These are phyloP conservation scores for Cardamine occulta DNA, from an alignment of 345 rosid genomes.

Conservation along the genomic window DNA sequence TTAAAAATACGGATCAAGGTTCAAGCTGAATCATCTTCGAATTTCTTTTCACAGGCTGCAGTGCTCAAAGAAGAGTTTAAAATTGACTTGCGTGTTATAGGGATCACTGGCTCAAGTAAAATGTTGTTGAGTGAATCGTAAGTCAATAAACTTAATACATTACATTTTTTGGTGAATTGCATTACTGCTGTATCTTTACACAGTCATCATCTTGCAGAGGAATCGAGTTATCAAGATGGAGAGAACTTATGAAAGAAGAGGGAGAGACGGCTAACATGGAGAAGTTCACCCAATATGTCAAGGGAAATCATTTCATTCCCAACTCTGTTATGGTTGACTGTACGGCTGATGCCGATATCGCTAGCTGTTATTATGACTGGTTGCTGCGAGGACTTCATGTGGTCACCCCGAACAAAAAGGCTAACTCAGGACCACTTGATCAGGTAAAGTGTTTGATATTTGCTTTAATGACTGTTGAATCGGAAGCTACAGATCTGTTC, in stretches of 20 bases:
- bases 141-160: conserved; percentile 41
- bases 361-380: conserved; percentile 81
- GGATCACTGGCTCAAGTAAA: conserved; percentile 73
- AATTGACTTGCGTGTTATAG: conserved; percentile 95
- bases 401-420: conserved; percentile 93
- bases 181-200: conserved; percentile 18
- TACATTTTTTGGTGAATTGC: not conserved
- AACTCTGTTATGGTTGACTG: conserved; percentile 92
- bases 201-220: conserved; percentile 52
- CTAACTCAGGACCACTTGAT: conserved; percentile 95
- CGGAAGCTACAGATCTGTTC: conserved; percentile 7
- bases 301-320: conserved; percentile 87
- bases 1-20: not conserved
- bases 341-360: conserved; percentile 80
- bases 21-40: not conserved
- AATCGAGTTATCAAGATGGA: conserved; percentile 81
- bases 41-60: conserved; percentile 62
- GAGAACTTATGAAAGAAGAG: conserved; percentile 62
- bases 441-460: conserved; percentile 51
- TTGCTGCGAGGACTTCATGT: conserved; percentile 82
- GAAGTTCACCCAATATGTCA: conserved; percentile 76
- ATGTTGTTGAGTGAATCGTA: conserved; percentile 89
- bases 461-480: conserved; percentile 9
- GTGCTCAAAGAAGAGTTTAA: conserved; percentile 93
- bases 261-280: conserved; percentile 77